These are phyloP conservation scores for Sclerotinia subarctica DNA, from an alignment of 2,329 filamentous ascomycete genomes.

Conservation along the genomic window DNA sequence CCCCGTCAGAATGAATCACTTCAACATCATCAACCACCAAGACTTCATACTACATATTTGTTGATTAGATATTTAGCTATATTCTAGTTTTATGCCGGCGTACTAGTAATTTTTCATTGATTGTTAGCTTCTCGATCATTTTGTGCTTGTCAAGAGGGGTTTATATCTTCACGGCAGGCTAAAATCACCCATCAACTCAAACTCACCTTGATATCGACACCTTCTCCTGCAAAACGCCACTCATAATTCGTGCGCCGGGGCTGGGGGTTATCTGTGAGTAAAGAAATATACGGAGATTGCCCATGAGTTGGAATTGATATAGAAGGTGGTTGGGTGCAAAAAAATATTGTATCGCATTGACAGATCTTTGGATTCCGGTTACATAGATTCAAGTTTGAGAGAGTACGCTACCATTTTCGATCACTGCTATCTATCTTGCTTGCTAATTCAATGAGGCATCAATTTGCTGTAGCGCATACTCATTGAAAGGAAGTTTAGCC, in stretches of 20 bases:
- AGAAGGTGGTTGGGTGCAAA: not conserved
- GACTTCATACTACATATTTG: accelerated
- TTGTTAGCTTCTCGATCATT: not conserved
- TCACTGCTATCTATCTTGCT: not conserved
- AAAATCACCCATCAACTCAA: not conserved
- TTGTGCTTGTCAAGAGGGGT: not conserved
- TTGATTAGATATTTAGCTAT: not conserved
- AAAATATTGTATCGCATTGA: not conserved
- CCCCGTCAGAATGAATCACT: not conserved
- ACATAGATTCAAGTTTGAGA: not conserved
- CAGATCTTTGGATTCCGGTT: not conserved
- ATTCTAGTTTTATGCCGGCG: not conserved
- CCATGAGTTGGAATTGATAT: not conserved
- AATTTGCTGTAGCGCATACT: not conserved
- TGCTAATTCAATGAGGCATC: not conserved
- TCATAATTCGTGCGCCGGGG: accelerated
- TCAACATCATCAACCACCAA: not conserved
- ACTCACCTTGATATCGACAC: not conserved
- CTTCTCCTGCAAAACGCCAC: not conserved
- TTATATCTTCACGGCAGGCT: not conserved
- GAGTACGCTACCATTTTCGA: not conserved
- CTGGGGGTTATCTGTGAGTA: not conserved
- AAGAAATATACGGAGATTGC: not conserved
- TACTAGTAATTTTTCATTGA: not conserved
- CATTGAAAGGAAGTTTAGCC: not conserved